Percentiles rank a stretch among this genome's conserved stretches.
phyloP scores from a whole-genome alignment of 495 filamentous ascomycete genomes.

The Lasiosphaeriaceae sp. region DNA sequence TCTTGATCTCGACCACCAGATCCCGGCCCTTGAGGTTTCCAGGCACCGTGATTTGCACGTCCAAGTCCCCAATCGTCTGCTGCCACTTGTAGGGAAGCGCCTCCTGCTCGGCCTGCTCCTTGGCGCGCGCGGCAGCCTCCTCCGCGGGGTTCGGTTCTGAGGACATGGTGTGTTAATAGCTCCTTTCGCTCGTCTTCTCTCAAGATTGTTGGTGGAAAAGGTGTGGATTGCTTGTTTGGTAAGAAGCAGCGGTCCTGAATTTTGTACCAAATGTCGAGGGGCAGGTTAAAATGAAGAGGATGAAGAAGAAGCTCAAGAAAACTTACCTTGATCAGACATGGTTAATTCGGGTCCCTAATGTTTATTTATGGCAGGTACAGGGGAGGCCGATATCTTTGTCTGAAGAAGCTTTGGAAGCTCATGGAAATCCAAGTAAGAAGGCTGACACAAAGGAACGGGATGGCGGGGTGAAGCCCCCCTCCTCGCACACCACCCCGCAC shows the following conservation, averaged over 20 bases:
- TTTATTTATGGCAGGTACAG: neutral
- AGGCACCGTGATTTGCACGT: constrained; percentile 70
- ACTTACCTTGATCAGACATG: constrained; percentile 27
- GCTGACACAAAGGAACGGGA: neutral
- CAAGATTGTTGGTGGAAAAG: neutral
- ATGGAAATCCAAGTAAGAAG: constrained; percentile 16
- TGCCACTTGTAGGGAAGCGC: constrained; percentile 95
- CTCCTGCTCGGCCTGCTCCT: constrained; percentile 84
- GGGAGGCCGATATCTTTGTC: neutral
- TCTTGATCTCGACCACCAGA: constrained; percentile 77
- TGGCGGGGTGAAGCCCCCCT: constrained; percentile 14
- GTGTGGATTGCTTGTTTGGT: no score
- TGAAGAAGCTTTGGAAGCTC: constrained; percentile 16
- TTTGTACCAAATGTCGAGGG: no score
- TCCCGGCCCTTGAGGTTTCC: constrained; percentile 81
- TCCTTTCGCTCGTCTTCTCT: neutral
- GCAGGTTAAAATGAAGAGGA: no score
- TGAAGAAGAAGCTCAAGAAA: neutral
- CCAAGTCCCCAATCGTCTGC: constrained; percentile 89
- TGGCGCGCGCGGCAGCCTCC: constrained; percentile 67
- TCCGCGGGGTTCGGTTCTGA: constrained; percentile 53
- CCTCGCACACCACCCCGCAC: constrained; percentile 6
- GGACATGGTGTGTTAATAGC: constrained; percentile 18
- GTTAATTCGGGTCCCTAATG: no score
- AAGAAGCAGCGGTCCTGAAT: no score